Evolutionary conservation across 148 eudicot species (phyloP).

Genomic region (Vaccinium macrocarpon): DNA sequence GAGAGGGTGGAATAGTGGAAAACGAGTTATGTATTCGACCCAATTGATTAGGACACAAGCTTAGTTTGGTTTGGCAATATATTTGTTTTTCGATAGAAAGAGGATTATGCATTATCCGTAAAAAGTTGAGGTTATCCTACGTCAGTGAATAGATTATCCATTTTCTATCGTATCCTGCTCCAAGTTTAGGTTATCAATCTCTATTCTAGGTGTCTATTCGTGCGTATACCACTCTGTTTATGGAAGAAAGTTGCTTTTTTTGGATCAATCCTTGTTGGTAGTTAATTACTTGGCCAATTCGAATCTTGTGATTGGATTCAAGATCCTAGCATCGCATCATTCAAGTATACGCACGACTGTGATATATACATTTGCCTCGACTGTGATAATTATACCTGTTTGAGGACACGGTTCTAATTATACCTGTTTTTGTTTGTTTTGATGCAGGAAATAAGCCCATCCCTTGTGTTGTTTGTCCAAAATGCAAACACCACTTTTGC

Average conservation of each 20-base stretch:
- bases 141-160: not conserved
- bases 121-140: not conserved
- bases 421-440: conserved; percentile 9
- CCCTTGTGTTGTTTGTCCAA: conserved; percentile 65
- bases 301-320: not conserved
- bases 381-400: no score
- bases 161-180: not conserved
- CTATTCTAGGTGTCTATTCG: not conserved
- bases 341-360: no score
- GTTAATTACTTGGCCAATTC: not conserved
- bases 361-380: no score
- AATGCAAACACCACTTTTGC: conserved; percentile 75
- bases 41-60: not conserved
- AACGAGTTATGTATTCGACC: not conserved
- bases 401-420: not conserved
- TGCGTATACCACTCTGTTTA: not conserved
- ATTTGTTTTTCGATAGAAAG: not conserved
- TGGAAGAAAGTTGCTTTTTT: not conserved
- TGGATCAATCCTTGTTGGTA: conserved; percentile 1
- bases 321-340: not conserved
- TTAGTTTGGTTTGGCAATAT: not conserved
- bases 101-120: not conserved
- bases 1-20: not conserved
- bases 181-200: not conserved
- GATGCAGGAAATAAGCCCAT: conserved; percentile 58